Evolutionary conservation across 140 eudicot genomes (phyloP), one percentile per base, ranked within the genome.

Genomic region (Bidens hawaiensis): DNA sequence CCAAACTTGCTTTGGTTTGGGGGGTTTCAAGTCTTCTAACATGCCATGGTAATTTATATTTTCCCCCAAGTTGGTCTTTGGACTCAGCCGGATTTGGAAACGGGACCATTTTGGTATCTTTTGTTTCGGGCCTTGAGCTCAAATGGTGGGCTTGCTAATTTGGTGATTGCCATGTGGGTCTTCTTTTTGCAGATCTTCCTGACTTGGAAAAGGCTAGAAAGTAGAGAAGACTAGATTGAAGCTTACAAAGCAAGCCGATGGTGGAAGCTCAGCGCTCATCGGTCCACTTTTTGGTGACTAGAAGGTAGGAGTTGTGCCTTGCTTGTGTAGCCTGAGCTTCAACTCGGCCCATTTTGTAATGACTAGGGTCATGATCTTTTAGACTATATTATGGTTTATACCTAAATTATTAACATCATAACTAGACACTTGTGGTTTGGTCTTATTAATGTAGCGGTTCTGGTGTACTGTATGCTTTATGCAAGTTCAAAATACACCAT

Each of bases 121-220:
- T 2, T 12, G 15, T 15, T 14, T 10, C 45, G 11, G 45, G 22
- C 60, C 52, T 46, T 26, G 40, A 13, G 40, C 60, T 53, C 22
- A 53, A 27, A 25, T 1, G 1, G 0, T 4, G 15, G 41, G 62
- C 11, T 24, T 16, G 42, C 62, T 28, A 55, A 55, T 55, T 55
- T 28, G 62, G 24, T 27, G 22, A 54, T 27, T 54, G 23, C 17
- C 40, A 54, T n/a, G 41, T 57, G 63, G 17, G 17, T 11, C n/a
- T 18, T 30, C 34, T 38, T 55, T 63, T 65, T 70, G 72, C 83
- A 88, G 96, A 88, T 88, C 96, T 88, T 75, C 96, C 96, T 0
- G 96, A 88, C 78, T 64, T 88, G 79, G 89, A 88, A 56, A 88
- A 88, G 72, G 85, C 75, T 48, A 67, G 89, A 68, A 79, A 79